Evolutionary conservation across 2,329 filamentous ascomycete genomes (phyloP).

Genomic region (Colletotrichum sp.): DNA sequence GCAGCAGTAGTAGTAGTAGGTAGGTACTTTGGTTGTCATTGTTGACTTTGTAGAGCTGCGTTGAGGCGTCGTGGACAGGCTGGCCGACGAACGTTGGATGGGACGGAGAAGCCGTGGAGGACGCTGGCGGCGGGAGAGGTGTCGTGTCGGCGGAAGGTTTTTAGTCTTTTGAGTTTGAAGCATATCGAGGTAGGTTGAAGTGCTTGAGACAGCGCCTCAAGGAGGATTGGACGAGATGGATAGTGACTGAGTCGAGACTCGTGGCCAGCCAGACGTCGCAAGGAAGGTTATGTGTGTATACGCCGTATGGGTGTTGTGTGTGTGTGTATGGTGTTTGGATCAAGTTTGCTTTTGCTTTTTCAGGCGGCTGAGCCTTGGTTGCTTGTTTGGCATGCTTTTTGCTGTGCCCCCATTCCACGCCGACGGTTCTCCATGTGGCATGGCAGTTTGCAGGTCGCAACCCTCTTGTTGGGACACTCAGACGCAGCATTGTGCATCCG

Average conservation of each 20-base stretch:
- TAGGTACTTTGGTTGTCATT: neutral
- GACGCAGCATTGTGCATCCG: neutral
- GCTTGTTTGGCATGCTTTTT: neutral
- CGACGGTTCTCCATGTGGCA: constrained; percentile 1
- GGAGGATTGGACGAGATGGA: neutral
- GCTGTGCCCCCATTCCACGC: neutral
- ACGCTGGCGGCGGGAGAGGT: neutral
- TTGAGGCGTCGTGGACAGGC: neutral
- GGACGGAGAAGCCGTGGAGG: neutral
- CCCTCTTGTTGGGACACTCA: neutral
- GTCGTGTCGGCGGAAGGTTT: neutral
- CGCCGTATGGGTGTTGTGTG: neutral
- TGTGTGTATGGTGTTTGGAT: neutral
- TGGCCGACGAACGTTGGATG: neutral
- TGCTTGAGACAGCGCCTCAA: neutral
- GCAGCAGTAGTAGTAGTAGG: neutral
- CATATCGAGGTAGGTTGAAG: neutral
- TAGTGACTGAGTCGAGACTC: neutral
- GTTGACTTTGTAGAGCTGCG: neutral
- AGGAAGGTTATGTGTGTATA: neutral
- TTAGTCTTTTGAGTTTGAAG: constrained; percentile 6
- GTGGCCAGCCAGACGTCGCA: neutral
- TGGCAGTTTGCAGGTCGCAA: constrained; percentile 8
- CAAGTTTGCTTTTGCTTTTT: neutral
- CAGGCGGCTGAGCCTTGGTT: neutral